phyloP scores from a whole-genome alignment of 352 stramenopile species.

The Pythium scleroteichum region DNA sequence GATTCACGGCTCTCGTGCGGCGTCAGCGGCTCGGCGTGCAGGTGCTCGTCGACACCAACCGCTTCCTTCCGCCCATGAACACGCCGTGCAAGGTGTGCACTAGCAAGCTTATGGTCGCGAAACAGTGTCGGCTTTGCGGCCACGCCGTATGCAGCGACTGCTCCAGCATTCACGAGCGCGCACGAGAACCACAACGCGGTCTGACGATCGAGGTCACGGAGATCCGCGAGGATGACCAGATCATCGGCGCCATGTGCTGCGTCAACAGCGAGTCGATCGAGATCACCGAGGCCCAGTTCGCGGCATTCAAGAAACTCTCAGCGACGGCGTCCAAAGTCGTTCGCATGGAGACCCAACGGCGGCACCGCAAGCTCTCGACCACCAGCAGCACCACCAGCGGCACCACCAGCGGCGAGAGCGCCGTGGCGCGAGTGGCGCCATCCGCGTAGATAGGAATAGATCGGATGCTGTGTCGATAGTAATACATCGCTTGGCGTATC shows the following conservation, averaged over 20 bases:
- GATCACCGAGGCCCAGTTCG: constrained; percentile 59
- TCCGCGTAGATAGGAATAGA: constrained; percentile 6
- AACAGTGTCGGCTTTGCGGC: constrained; percentile 33
- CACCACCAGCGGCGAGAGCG: too few relatives aligned
- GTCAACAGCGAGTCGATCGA: constrained; percentile 42
- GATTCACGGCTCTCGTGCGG: constrained; percentile 45
- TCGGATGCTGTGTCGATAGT: too few relatives aligned
- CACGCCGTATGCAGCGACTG: constrained; percentile 8
- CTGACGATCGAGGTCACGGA: neutral
- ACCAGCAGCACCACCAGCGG: constrained; percentile 4
- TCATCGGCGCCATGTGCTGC: constrained; percentile 68
- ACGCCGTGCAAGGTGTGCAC: constrained; percentile 55
- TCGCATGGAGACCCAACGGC: constrained; percentile 16
- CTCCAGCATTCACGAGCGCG: constrained; percentile 6
- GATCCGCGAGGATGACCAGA: constrained; percentile 31
- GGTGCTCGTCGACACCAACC: constrained; percentile 35
- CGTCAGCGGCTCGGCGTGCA: constrained; percentile 57
- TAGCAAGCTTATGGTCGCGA: constrained; percentile 39
- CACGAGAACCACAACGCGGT: neutral
- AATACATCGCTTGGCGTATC: too few relatives aligned
- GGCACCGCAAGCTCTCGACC: constrained; percentile 1
- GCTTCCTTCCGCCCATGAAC: constrained; percentile 45
- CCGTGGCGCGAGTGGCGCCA: neutral
- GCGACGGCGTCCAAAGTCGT: constrained; percentile 20
- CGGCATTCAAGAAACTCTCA: constrained; percentile 48